These are phyloP conservation scores for Fagopyrum tataricum DNA, from an alignment of 148 eudicot genomes.

Conservation along the genomic window DNA sequence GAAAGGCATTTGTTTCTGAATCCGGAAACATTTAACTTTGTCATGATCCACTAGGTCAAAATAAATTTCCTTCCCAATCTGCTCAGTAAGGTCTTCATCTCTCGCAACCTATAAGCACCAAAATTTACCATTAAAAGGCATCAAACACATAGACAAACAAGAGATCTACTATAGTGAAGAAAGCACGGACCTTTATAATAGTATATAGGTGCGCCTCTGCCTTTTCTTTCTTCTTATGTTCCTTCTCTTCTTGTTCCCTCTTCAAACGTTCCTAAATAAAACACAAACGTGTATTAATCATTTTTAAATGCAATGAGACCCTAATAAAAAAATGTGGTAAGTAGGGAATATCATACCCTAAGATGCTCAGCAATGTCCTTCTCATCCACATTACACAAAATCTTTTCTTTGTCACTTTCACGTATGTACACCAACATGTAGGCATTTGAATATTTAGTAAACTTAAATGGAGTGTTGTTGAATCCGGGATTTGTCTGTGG, in stretches of 20 bases:
- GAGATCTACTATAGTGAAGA: background rate
- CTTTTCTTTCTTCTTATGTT: constrained; percentile 81
- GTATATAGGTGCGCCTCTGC: constrained; percentile 97
- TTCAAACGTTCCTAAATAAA: constrained; percentile 67
- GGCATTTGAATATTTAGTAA: constrained; percentile 95
- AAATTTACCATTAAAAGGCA: constrained; percentile 2
- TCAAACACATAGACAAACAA: constrained; percentile 3
- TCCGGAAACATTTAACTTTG: constrained; percentile 80
- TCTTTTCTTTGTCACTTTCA: constrained; percentile 86
- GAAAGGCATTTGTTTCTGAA: constrained; percentile 83
- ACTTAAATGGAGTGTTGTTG: constrained; percentile 85
- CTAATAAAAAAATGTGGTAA: background rate
- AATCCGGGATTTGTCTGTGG: constrained; percentile 94
- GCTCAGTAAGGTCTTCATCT: constrained; percentile 72
- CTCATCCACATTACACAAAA: constrained; percentile 90
- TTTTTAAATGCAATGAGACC: background rate
- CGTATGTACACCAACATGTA: constrained; percentile 98
- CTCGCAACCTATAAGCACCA: constrained; percentile 65
- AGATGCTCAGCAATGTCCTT: constrained; percentile 95
- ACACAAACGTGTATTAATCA: constrained; percentile 12
- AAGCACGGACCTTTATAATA: constrained; percentile 64
- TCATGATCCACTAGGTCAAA: constrained; percentile 98
- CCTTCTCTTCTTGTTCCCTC: constrained; percentile 93
- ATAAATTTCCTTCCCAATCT: constrained; percentile 85
- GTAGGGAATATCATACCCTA: constrained; percentile 39